phyloP scores from a whole-genome alignment of 1,284 basidiomycete genomes.

The Schizophyllum commune region DNA sequence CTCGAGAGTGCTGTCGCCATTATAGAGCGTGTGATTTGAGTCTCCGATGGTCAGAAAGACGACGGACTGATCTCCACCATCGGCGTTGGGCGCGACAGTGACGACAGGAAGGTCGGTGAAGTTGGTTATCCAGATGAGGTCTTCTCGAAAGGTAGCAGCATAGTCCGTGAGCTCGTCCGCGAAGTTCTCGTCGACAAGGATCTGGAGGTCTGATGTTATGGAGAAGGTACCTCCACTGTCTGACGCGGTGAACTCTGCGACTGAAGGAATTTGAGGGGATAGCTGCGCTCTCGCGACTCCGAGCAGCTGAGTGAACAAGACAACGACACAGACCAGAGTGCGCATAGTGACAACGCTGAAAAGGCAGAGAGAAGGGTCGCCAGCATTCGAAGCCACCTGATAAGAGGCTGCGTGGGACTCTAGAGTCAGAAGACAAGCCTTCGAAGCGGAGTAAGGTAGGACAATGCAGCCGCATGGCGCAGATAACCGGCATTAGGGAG shows the following conservation, averaged over 20 bases:
- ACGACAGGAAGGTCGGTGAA: conserved; percentile 11
- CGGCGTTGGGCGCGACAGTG: conserved; percentile 1
- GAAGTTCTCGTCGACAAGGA: conserved; percentile 14
- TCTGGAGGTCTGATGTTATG: conserved; percentile 8
- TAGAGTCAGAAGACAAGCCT: neutral
- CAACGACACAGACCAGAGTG: conserved; percentile 18
- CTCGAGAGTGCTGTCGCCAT: conserved; percentile 23
- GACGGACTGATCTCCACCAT: neutral
- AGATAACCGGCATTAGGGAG: neutral
- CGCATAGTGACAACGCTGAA: too few relatives aligned
- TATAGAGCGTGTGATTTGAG: conserved; percentile 20
- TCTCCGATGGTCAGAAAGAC: conserved; percentile 19
- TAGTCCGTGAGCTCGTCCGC: conserved; percentile 8
- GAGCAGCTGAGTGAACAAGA: conserved; percentile 21
- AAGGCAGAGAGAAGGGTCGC: too few relatives aligned
- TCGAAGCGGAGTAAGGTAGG: neutral
- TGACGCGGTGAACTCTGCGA: conserved; percentile 4
- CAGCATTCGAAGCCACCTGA: too few relatives aligned
- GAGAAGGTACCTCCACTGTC: conserved; percentile 7
- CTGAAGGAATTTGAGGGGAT: conserved; percentile 9
- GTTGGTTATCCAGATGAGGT: conserved; percentile 12
- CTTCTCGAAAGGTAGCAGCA: conserved; percentile 14
- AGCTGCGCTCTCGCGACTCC: neutral
- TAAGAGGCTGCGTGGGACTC: neutral
- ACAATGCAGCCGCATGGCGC: neutral